Evolutionary conservation across 1,284 basidiomycete genomes (phyloP), one percentile per base, ranked within the genome.

Genomic region (Fomitiporia mediterranea): DNA sequence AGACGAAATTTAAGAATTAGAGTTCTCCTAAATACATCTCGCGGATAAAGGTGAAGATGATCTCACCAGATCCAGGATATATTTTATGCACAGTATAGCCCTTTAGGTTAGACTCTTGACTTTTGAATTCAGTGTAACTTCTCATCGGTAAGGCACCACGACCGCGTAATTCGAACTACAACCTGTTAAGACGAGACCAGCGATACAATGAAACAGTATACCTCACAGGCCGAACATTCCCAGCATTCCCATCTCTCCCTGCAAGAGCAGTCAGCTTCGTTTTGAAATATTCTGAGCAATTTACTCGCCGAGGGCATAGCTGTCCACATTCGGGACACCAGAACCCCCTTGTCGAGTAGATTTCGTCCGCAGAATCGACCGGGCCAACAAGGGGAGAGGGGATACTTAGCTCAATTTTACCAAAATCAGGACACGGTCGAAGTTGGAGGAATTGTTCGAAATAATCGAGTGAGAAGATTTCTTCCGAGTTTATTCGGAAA

Each of bases 171-270:
- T n/a, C n/a, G n/a, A n/a, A n/a, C n/a, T n/a, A n/a, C n/a, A n/a
- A n/a, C n/a, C n/a, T n/a, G n/a, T n/a, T n/a, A n/a, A n/a, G n/a
- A n/a, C n/a, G n/a, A n/a, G n/a, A n/a, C n/a, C n/a, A n/a, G 11
- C 1, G 34, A 11, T 21, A 28, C 19, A 8, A 30, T 13, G 25
- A 23, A 46, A 15, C 38, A 42, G 65, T 70, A 34, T 62, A 82
- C 83, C 30, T 71, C 62, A 63, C 82, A 84, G 58, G 70, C 62
- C 39, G 74, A 68, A 64, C 89, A 91, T 66, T 87, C 77, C 80
- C 85, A 88, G 55, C 76, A 66, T 64, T 88, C 80, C 86, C 86
- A 89, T 67, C 82, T 84, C 54, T 67, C 81, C 63, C 87, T 88
- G 61, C 35, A 35, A 42, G 32, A 56, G 56, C 17, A 53, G 51